A percentile compares a stretch with the other conserved stretches of the same genome.
Evolutionary conservation across 352 stramenopile genomes (phyloP).

Genomic region (Phytophthora fragariaefolia): DNA sequence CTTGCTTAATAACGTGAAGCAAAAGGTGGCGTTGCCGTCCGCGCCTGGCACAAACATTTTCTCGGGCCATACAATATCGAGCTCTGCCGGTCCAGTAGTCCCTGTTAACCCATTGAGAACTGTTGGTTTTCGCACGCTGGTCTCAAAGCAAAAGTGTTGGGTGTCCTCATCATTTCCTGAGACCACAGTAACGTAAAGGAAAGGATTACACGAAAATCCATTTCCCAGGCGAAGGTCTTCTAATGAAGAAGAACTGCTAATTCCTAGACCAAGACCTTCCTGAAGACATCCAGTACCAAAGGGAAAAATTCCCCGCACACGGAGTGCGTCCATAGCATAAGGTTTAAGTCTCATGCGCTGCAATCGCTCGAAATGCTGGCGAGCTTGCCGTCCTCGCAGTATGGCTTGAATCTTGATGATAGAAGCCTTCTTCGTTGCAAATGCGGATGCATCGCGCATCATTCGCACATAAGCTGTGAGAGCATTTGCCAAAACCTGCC

Average conservation of each 20-base stretch:
- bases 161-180: conserved; percentile 68
- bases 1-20: conserved; percentile 77
- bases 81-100: conserved; percentile 11
- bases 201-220: conserved; percentile 78
- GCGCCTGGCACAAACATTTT: conserved; percentile 70
- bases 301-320: conserved; percentile 26
- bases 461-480: conserved; percentile 73
- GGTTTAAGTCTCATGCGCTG: conserved; percentile 66
- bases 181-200: conserved; percentile 74
- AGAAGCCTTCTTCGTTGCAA: conserved; percentile 64
- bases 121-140: conserved; percentile 47
- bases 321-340: conserved; percentile 55
- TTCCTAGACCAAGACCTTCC: conserved; percentile 14
- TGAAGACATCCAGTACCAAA: conserved; percentile 7
- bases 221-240: conserved; percentile 71
- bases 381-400: conserved; percentile 56
- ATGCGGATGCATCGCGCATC: conserved; percentile 60
- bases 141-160: conserved; percentile 79
- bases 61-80: conserved; percentile 62
- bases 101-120: background rate
- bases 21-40: conserved; percentile 71
- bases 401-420: conserved; percentile 64
- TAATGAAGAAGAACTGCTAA: conserved; percentile 6
- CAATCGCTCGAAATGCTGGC: conserved; percentile 52
- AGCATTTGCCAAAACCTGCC: conserved; percentile 57